A percentile compares a stretch with the other conserved stretches of the same genome.
phyloP scores from a whole-genome alignment of 768 basidiomycete species.

The Boletus sp. region DNA sequence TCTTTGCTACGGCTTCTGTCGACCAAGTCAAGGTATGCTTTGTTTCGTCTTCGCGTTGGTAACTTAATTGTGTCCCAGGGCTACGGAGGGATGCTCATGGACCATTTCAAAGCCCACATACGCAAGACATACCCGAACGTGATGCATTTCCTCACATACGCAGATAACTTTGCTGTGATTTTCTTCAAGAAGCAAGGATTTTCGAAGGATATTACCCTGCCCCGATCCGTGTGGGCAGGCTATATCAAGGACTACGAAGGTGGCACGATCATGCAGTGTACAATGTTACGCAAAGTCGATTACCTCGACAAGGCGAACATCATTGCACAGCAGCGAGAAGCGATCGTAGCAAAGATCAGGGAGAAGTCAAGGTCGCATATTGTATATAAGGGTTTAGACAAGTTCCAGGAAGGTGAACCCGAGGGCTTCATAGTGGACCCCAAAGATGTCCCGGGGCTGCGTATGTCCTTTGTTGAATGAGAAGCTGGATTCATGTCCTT shows the following conservation, averaged over 20 bases:
- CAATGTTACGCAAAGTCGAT: slow-evolving; percentile 88
- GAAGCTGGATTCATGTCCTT: slow-evolving; percentile 8
- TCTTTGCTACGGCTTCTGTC: slow-evolving; percentile 94
- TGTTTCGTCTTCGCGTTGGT: not conserved
- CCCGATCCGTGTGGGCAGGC: slow-evolving; percentile 90
- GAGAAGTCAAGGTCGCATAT: slow-evolving; percentile 84
- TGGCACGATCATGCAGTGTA: slow-evolving; percentile 98
- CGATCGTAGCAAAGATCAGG: slow-evolving; percentile 85
- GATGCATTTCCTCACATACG: slow-evolving; percentile 96
- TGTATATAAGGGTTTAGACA: slow-evolving; percentile 74
- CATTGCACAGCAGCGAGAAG: slow-evolving; percentile 81
- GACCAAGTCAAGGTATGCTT: slow-evolving; percentile 90
- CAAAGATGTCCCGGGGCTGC: slow-evolving; percentile 82
- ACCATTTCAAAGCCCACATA: slow-evolving; percentile 94
- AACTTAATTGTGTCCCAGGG: slow-evolving; percentile 52
- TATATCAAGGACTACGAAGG: slow-evolving; percentile 99
- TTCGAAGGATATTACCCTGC: slow-evolving; percentile 94
- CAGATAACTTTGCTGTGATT: slow-evolving; percentile 98
- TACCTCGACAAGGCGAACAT: slow-evolving; percentile 81
- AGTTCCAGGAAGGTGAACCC: slow-evolving; percentile 62
- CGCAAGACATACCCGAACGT: slow-evolving; percentile 78
- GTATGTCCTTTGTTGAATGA: slow-evolving; percentile 41
- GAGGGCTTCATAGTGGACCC: slow-evolving; percentile 60
- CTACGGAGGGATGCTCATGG: slow-evolving; percentile 98
- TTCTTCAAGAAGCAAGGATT: slow-evolving; percentile 99